Evolutionary conservation across 495 filamentous ascomycete genomes (phyloP).

Genomic region (Mycothermus thermophilus): DNA sequence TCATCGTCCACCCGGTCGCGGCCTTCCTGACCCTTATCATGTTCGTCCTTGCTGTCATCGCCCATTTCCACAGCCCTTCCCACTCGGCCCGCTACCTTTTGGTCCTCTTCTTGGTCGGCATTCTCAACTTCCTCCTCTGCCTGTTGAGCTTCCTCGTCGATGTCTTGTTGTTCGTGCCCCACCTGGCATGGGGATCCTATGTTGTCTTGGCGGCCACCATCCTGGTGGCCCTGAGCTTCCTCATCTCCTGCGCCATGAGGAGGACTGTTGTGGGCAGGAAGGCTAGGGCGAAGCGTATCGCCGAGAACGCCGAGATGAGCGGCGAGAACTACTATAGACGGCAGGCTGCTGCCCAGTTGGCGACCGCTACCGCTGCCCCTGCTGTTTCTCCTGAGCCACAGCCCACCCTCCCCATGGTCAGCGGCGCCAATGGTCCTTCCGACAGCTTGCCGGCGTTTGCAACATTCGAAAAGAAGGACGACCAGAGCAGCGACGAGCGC

Average conservation of each 20-base stretch:
- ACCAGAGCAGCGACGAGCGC: conserved; percentile 57
- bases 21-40: conserved; percentile 75
- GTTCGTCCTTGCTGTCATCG: conserved; percentile 60
- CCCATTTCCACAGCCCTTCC: conserved; percentile 82
- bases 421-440: conserved; percentile 32
- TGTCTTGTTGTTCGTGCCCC: conserved; percentile 90
- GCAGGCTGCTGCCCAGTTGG: conserved; percentile 45
- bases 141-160: conserved; percentile 87
- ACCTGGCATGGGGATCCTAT: conserved; percentile 88
- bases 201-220: conserved; percentile 86
- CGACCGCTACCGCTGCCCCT: conserved; percentile 23
- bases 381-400: conserved; percentile 32
- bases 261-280: conserved; percentile 85
- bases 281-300: conserved; percentile 80
- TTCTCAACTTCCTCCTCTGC: conserved; percentile 72
- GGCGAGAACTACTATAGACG: conserved; percentile 80
- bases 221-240: conserved; percentile 64
- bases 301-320: conserved; percentile 89
- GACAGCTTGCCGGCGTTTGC: conserved; percentile 63
- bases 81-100: conserved; percentile 86
- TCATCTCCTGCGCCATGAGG: conserved; percentile 94
- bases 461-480: conserved; percentile 56
- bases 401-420: conserved; percentile 41
- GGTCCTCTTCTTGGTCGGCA: conserved; percentile 65
- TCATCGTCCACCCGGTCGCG: conserved; percentile 87